Percentiles rank a stretch among this genome's conserved stretches.
Evolutionary conservation across 495 filamentous ascomycete genomes (phyloP).

Genomic region (Thermothielavioides terrestris): DNA sequence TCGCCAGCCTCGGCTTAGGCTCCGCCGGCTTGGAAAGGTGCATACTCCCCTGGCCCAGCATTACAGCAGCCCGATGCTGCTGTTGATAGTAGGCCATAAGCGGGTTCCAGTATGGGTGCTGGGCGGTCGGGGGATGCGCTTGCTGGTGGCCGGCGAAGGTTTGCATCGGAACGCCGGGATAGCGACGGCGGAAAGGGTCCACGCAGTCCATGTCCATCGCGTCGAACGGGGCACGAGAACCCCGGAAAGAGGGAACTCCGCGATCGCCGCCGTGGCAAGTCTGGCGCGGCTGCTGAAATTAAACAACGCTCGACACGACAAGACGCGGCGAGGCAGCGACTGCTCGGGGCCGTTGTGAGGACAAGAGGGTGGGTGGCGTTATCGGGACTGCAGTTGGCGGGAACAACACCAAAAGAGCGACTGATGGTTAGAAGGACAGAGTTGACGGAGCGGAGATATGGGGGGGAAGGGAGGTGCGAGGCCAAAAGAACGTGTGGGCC

Average conservation of each 20-base stretch:
- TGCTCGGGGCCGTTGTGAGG: too few species aligned
- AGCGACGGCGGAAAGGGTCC: constrained; percentile 22
- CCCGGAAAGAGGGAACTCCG: too few species aligned
- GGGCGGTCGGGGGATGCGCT: constrained; percentile 14
- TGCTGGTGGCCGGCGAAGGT: constrained; percentile 15
- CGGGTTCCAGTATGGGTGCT: constrained; percentile 23
- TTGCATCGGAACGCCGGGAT: constrained; percentile 13
- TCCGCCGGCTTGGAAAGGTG: constrained; percentile 37
- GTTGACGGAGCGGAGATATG: constrained; percentile 6
- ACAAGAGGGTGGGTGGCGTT: too few species aligned
- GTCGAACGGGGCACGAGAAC: too few species aligned
- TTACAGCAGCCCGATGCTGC: constrained; percentile 22
- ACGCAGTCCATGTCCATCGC: constrained; percentile 26
- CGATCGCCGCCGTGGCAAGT: too few species aligned
- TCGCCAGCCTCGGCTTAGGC: constrained; percentile 61
- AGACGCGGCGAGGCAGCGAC: background rate
- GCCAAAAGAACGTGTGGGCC: constrained; percentile 29
- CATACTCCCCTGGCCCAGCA: constrained; percentile 26
- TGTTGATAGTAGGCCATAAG: constrained; percentile 24
- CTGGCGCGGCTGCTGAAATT: background rate
- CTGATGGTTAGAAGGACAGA: constrained; percentile 30
- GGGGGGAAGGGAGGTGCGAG: constrained; percentile 8
- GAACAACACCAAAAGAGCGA: constrained; percentile 37
- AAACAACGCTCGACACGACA: background rate
- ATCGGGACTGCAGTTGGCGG: too few species aligned